These are phyloP conservation scores for Beauveria pseudobassiana DNA, from an alignment of 2,329 filamentous ascomycete genomes.

Conservation along the genomic window DNA sequence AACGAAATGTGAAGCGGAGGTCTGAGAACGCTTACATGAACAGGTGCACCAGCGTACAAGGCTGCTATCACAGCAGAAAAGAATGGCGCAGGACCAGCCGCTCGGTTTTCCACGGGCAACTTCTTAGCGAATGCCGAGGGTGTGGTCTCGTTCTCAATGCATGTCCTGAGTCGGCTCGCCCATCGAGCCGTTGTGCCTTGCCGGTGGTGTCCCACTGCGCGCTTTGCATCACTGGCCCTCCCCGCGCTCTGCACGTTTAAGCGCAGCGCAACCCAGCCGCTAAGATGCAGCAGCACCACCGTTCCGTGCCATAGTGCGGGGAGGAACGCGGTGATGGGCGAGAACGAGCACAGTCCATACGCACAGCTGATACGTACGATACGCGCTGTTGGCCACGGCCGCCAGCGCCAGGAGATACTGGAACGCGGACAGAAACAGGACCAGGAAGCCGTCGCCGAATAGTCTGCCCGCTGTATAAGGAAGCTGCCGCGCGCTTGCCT, in stretches of 20 bases:
- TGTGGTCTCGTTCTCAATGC: background rate
- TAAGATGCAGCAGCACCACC: background rate
- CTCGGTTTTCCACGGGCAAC: background rate
- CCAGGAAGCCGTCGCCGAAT: background rate
- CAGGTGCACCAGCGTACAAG: background rate
- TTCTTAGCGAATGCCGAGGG: background rate
- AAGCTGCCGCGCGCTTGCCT: background rate
- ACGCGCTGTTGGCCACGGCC: conserved; percentile 2
- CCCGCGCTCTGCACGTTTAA: background rate
- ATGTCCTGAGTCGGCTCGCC: background rate
- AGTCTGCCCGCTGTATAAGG: background rate
- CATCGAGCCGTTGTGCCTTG: background rate
- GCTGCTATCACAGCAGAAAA: conserved; percentile 1
- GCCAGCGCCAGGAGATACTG: background rate
- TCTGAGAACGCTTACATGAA: background rate
- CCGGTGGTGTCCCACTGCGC: background rate
- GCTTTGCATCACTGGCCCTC: background rate
- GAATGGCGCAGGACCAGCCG: background rate
- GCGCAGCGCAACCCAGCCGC: background rate
- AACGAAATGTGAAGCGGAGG: background rate
- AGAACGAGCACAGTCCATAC: conserved; percentile 3
- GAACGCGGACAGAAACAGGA: background rate
- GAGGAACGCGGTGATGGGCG: background rate
- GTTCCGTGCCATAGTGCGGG: background rate
- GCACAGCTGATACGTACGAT: conserved; percentile 6